These are phyloP conservation scores for Galium porrigens DNA, from an alignment of 305 asterid genomes.

Conservation along the genomic window DNA sequence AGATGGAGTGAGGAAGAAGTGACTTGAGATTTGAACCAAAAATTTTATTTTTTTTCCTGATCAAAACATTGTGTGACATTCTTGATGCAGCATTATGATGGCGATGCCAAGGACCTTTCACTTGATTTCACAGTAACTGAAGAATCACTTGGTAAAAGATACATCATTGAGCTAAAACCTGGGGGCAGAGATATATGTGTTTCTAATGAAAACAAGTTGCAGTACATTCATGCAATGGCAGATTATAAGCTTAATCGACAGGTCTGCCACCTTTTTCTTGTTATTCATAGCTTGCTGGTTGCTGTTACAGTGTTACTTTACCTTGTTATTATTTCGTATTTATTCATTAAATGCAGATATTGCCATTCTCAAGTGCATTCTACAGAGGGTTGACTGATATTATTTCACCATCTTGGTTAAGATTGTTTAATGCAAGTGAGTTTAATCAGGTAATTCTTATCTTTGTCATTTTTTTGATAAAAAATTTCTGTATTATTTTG, in stretches of 20 bases:
- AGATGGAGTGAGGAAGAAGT: background rate
- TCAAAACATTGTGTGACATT: background rate
- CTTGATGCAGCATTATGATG: slow-evolving; percentile 67
- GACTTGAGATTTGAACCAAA: background rate
- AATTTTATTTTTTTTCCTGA: background rate
- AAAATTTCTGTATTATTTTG: background rate
- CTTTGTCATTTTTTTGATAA: background rate
- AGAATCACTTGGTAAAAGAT: slow-evolving; percentile 63
- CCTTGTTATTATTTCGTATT: slow-evolving; percentile 10
- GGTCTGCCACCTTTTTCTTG: slow-evolving; percentile 29
- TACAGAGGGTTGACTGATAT: slow-evolving; percentile 81
- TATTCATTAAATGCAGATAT: slow-evolving; percentile 47
- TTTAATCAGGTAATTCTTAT: slow-evolving; percentile 69
- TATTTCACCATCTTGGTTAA: slow-evolving; percentile 89
- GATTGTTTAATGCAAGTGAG: slow-evolving; percentile 80
- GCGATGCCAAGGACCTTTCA: slow-evolving; percentile 62
- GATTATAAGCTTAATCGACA: slow-evolving; percentile 88
- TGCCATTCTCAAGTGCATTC: slow-evolving; percentile 87
- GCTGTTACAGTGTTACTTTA: slow-evolving; percentile 12
- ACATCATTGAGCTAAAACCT: slow-evolving; percentile 72
- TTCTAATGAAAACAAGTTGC: slow-evolving; percentile 85
- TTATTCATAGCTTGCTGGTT: slow-evolving; percentile 15
- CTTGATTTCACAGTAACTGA: slow-evolving; percentile 93
- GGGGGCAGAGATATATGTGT: slow-evolving; percentile 75
- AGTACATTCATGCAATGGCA: slow-evolving; percentile 88